Evolutionary conservation across 768 basidiomycete genomes (phyloP).

Genomic region (Pulveroboletus frians): DNA sequence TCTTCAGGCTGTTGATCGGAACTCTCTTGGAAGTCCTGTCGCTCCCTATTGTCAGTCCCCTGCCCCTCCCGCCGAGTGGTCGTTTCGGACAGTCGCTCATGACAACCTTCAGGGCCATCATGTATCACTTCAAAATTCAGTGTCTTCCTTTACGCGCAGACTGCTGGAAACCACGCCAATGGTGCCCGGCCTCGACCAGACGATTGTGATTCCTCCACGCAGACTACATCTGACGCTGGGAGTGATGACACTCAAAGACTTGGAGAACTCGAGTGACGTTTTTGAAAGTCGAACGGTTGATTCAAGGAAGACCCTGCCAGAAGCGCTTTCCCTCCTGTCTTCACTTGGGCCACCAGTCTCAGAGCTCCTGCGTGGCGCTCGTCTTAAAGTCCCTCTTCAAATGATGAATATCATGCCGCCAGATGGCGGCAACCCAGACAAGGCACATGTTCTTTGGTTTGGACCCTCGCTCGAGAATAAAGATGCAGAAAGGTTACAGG

Average conservation of each 20-base stretch:
- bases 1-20: slow-evolving; percentile 1
- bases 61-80: slow-evolving; percentile 21
- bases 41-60: slow-evolving; percentile 30
- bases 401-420: slow-evolving; percentile 48
- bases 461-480: slow-evolving; percentile 40
- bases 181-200: slow-evolving; percentile 50
- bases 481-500: slow-evolving; percentile 27
- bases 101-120: slow-evolving; percentile 37
- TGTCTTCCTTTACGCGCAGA: slow-evolving; percentile 35
- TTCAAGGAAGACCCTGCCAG: slow-evolving; percentile 30
- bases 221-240: slow-evolving; percentile 73
- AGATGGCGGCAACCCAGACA: slow-evolving; percentile 30
- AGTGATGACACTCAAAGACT: slow-evolving; percentile 54
- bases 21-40: slow-evolving; percentile 22
- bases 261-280: background rate
- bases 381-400: slow-evolving; percentile 40
- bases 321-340: slow-evolving; percentile 41
- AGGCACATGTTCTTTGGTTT: slow-evolving; percentile 54
- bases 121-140: slow-evolving; percentile 29
- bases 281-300: background rate
- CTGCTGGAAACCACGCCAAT: slow-evolving; percentile 23
- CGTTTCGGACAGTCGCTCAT: slow-evolving; percentile 2
- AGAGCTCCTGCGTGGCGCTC: slow-evolving; percentile 33
- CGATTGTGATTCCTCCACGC: slow-evolving; percentile 50
- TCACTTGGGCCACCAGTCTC: slow-evolving; percentile 37